Conservation (phyloP, 2,329 filamentous ascomycete genomes). For the Ilyonectria mors-panacis region DNA sequence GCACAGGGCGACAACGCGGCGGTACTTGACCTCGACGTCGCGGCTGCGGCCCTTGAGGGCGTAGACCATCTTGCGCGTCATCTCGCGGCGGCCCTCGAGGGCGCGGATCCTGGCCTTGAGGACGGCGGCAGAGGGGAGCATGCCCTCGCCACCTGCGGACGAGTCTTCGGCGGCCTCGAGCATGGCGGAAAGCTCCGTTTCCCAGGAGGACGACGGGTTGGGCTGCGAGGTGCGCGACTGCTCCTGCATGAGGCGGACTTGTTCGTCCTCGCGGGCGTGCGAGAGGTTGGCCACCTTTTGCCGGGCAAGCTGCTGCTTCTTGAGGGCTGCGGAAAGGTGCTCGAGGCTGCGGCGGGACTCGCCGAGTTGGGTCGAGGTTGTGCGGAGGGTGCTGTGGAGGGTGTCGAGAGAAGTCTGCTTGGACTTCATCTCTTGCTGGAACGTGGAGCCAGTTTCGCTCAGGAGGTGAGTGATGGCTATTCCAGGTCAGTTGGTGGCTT, state of each 20-base stretch:
- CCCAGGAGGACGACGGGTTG: constrained; percentile 66
- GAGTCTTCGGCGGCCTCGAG: constrained; percentile 61
- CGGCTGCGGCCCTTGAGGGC: constrained; percentile 83
- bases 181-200: constrained; percentile 67
- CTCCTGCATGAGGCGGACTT: constrained; percentile 63
- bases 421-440: constrained; percentile 83
- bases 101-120: constrained; percentile 79
- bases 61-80: constrained; percentile 77
- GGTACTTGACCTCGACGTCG: constrained; percentile 89
- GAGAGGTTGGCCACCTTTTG: constrained; percentile 85
- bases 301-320: constrained; percentile 74
- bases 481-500: constrained; percentile 5
- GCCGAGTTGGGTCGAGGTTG: constrained; percentile 83
- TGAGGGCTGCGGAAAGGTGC: constrained; percentile 75
- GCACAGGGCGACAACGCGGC: constrained; percentile 89
- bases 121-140: constrained; percentile 71
- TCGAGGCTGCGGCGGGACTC: constrained; percentile 84
- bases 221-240: constrained; percentile 58
- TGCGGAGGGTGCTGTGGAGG: constrained; percentile 84
- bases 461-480: constrained; percentile 87
- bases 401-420: constrained; percentile 89
- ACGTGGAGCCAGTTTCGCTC: constrained; percentile 82
- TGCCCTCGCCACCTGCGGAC: constrained; percentile 50
- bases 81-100: constrained; percentile 77
- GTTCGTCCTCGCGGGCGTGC: constrained; percentile 80